A percentile compares a stretch with the other conserved stretches of the same genome.
Evolutionary conservation across 2,329 filamentous ascomycete genomes (phyloP).

Genomic region (Talaromyces rugulosus): DNA sequence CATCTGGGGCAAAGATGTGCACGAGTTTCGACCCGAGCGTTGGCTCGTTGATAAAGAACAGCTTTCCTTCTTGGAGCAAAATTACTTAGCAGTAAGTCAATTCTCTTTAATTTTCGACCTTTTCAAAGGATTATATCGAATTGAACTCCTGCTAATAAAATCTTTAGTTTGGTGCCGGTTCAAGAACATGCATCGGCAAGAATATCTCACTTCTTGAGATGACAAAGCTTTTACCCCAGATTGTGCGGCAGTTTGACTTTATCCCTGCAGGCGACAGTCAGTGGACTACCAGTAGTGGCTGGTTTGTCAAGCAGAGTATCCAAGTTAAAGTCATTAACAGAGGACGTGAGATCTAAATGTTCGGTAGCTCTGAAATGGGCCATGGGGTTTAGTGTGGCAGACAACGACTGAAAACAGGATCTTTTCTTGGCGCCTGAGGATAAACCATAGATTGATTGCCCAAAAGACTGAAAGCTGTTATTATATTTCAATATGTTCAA

Average conservation of each 20-base stretch:
- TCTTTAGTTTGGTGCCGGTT: constrained; percentile 2
- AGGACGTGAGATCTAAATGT: background rate
- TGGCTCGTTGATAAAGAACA: constrained; percentile 16
- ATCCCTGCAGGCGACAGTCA: background rate
- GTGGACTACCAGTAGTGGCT: background rate
- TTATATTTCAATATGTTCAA: too few relatives aligned
- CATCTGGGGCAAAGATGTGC: constrained; percentile 19
- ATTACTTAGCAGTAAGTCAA: background rate
- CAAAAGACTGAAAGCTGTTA: too few relatives aligned
- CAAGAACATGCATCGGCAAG: constrained; percentile 2
- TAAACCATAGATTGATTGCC: too few relatives aligned
- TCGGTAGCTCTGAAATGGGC: too few relatives aligned
- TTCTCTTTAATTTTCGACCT: too few relatives aligned
- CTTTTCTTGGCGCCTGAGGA: too few relatives aligned
- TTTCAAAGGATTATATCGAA: background rate
- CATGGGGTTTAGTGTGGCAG: too few relatives aligned
- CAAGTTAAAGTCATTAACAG: background rate
- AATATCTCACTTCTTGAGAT: constrained; percentile 7
- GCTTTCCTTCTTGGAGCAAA: background rate
- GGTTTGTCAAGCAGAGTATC: background rate
- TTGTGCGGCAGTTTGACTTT: constrained; percentile 1
- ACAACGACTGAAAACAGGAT: too few relatives aligned
- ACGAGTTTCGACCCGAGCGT: constrained; percentile 20
- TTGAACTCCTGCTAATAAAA: background rate
- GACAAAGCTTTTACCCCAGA: constrained; percentile 3